Evolutionary conservation across 164 flowering plant species (phyloP).

Genomic region (Euptelea pleiosperma): DNA sequence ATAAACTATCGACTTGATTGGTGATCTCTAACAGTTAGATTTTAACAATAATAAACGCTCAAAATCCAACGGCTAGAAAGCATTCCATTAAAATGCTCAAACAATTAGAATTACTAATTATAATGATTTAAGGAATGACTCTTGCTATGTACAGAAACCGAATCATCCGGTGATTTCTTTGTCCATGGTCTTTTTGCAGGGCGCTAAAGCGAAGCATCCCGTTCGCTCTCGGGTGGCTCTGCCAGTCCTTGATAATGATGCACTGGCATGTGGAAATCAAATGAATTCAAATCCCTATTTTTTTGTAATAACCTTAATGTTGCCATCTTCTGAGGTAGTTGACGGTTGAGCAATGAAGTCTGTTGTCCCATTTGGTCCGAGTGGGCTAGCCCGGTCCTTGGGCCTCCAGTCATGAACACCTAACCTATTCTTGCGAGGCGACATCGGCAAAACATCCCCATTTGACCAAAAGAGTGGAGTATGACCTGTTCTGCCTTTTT

Average conservation of each 20-base stretch:
- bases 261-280: constrained; percentile 55
- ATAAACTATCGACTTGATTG: no score
- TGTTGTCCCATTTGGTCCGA: constrained; percentile 73
- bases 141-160: constrained; percentile 36
- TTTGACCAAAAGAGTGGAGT: constrained; percentile 58
- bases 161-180: constrained; percentile 28
- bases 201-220: constrained; percentile 27
- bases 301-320: constrained; percentile 38
- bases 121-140: no score
- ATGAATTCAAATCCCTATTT: constrained; percentile 56
- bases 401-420: constrained; percentile 52
- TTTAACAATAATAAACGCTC: no score
- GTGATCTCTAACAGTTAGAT: no score
- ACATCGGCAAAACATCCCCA: constrained; percentile 64
- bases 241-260: constrained; percentile 53
- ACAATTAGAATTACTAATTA: no score
- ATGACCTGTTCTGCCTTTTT: no score
- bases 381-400: constrained; percentile 67
- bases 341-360: constrained; percentile 40
- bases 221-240: constrained; percentile 50
- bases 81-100: no score
- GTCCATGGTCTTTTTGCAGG: constrained; percentile 29
- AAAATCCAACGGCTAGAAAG: no score
- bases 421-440: constrained; percentile 71
- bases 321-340: constrained; percentile 32